These are phyloP conservation scores for Artomyces pyxidatus DNA, from an alignment of 768 basidiomycete genomes.

Conservation along the genomic window DNA sequence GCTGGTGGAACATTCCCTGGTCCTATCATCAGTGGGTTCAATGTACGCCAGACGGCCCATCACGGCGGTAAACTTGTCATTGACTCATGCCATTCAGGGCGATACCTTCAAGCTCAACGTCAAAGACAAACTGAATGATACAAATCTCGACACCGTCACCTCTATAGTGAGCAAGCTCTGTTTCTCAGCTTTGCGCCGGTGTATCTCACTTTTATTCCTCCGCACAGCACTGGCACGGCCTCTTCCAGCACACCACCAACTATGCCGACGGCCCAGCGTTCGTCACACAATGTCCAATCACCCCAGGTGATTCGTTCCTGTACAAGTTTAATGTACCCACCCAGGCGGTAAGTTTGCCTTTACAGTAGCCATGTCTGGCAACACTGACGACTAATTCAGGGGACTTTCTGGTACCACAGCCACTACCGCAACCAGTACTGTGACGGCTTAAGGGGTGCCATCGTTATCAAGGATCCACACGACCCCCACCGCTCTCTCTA, in stretches of 20 bases:
- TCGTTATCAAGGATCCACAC: slow-evolving; percentile 34
- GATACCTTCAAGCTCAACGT: slow-evolving; percentile 3
- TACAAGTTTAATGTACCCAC: slow-evolving; percentile 9
- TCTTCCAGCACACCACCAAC: slow-evolving; percentile 13
- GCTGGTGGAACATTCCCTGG: background rate
- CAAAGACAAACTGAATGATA: background rate
- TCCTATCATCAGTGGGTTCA: background rate
- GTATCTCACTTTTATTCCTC: background rate
- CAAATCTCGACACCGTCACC: slow-evolving; percentile 3
- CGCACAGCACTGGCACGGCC: slow-evolving; percentile 19
- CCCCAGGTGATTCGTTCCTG: slow-evolving; percentile 7
- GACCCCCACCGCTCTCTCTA: slow-evolving; percentile 31
- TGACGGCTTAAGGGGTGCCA: slow-evolving; percentile 32
- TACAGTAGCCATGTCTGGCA: background rate
- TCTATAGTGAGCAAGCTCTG: slow-evolving; percentile 3
- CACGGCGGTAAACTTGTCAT: background rate
- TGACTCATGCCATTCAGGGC: slow-evolving; percentile 1
- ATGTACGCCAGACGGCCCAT: background rate
- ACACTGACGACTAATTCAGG: background rate
- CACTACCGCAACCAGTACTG: slow-evolving; percentile 21
- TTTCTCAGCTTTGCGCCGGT: background rate
- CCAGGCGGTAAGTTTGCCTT: slow-evolving; percentile 1
- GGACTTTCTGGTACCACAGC: slow-evolving; percentile 25
- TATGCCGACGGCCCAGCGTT: slow-evolving; percentile 10
- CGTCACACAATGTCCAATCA: slow-evolving; percentile 18